phyloP scores from a whole-genome alignment of 192 early-diverging fungal genomes.

The Coemansia sp. region DNA sequence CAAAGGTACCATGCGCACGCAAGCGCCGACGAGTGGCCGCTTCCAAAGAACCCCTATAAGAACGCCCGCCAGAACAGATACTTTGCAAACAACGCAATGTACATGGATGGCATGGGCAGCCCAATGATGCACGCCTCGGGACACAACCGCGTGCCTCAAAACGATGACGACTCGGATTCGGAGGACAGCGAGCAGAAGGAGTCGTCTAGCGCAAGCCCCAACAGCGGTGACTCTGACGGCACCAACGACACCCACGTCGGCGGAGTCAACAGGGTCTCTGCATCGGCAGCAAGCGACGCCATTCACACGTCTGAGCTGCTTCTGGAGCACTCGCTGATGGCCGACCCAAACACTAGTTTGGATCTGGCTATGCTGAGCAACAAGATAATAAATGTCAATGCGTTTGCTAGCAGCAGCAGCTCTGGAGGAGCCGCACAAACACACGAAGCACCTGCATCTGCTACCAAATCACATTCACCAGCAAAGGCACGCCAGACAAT shows the following conservation, averaged over 20 bases:
- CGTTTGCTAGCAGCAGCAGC: slow-evolving; percentile 24
- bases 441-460: background rate
- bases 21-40: slow-evolving; percentile 38
- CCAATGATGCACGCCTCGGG: slow-evolving; percentile 20
- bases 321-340: slow-evolving; percentile 6
- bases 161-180: slow-evolving; percentile 16
- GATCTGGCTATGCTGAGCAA: slow-evolving; percentile 28
- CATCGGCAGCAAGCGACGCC: slow-evolving; percentile 1
- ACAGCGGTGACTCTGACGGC: background rate
- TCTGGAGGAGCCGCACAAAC: slow-evolving; percentile 15
- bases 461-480: background rate
- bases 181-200: slow-evolving; percentile 16
- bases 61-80: slow-evolving; percentile 23
- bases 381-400: slow-evolving; percentile 37
- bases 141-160: slow-evolving; percentile 35
- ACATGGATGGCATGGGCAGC: slow-evolving; percentile 6
- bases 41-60: slow-evolving; percentile 43
- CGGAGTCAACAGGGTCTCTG: slow-evolving; percentile 32
- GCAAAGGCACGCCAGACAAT: slow-evolving; percentile 22
- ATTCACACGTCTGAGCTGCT: background rate
- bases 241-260: slow-evolving; percentile 15
- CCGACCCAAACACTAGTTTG: slow-evolving; percentile 35
- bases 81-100: slow-evolving; percentile 16
- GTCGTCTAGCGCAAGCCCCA: background rate
- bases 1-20: slow-evolving; percentile 43